phyloP scores from a whole-genome alignment of 2,329 filamentous ascomycete genomes.

The Didymella keratinophila region DNA sequence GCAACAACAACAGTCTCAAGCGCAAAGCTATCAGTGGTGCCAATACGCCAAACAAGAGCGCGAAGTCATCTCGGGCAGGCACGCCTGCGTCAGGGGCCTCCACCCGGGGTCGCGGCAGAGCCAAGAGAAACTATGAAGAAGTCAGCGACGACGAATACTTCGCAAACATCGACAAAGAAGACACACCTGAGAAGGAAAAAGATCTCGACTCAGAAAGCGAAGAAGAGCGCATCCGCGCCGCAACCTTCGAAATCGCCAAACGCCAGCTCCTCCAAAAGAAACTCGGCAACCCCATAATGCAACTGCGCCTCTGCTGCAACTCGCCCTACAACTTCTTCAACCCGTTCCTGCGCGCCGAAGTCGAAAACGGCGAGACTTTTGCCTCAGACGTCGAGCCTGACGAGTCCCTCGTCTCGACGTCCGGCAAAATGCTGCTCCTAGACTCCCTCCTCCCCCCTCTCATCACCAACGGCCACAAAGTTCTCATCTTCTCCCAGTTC shows the following conservation, averaged over 20 bases:
- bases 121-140: constrained; percentile 68
- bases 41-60: constrained; percentile 70
- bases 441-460: constrained; percentile 83
- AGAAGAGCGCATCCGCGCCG: constrained; percentile 70
- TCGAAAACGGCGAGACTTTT: constrained; percentile 55
- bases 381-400: constrained; percentile 66
- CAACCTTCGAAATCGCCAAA: constrained; percentile 79
- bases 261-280: constrained; percentile 91
- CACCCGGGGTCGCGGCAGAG: constrained; percentile 61
- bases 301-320: constrained; percentile 90
- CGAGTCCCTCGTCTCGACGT: constrained; percentile 82
- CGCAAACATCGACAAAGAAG: constrained; percentile 71
- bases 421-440: constrained; percentile 94
- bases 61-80: constrained; percentile 76
- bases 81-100: constrained; percentile 69
- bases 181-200: constrained; percentile 52
- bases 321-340: constrained; percentile 97
- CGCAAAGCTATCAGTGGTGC: constrained; percentile 61
- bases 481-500: constrained; percentile 96
- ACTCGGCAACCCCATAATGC: constrained; percentile 90
- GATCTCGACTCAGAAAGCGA: constrained; percentile 57
- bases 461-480: constrained; percentile 79
- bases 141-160: constrained; percentile 88
- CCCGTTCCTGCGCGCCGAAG: constrained; percentile 69
- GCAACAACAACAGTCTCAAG: constrained; percentile 61